A percentile compares a stretch with the other conserved stretches of the same genome.
phyloP scores from a whole-genome alignment of 2,329 filamentous ascomycete species.

The Penicillium rolfsii region DNA sequence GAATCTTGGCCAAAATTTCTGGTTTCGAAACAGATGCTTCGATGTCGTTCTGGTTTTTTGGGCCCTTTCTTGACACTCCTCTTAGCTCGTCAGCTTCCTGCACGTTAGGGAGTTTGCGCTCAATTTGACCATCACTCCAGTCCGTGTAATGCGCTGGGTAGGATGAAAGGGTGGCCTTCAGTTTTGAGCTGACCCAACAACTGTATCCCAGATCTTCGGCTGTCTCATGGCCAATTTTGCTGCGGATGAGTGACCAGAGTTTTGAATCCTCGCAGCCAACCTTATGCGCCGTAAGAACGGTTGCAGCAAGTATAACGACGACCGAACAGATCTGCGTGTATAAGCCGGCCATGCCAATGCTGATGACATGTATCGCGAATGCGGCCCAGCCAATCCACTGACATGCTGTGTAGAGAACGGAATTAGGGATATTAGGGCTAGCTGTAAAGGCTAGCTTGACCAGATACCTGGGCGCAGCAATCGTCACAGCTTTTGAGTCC shows the following conservation, averaged over 20 bases:
- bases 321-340: slow-evolving; percentile 4
- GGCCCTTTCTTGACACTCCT: not conserved
- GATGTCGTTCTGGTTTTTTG: not conserved
- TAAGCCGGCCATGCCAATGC: not conserved
- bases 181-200: not conserved
- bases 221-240: not conserved
- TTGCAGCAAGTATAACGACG: not conserved
- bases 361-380: slow-evolving; percentile 2
- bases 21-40: not conserved
- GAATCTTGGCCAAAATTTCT: too few species aligned
- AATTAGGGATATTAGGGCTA: slow-evolving; percentile 7
- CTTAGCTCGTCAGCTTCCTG: not conserved
- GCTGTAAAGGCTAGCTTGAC: slow-evolving; percentile 12
- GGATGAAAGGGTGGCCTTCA: not conserved
- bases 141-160: not conserved
- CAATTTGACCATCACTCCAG: not conserved
- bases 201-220: not conserved
- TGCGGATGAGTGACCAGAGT: not conserved
- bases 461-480: slow-evolving; percentile 14
- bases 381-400: not conserved
- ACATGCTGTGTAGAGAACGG: not conserved
- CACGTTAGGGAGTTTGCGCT: not conserved
- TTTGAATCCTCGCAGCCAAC: slow-evolving; percentile 4
- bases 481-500: slow-evolving; percentile 17
- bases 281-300: not conserved